A percentile compares a stretch with the other conserved stretches of the same genome.
Conservation (phyloP, 225 moss, liverwort and hornwort genomes). For the Pseudisothecium myosuroides region DNA sequence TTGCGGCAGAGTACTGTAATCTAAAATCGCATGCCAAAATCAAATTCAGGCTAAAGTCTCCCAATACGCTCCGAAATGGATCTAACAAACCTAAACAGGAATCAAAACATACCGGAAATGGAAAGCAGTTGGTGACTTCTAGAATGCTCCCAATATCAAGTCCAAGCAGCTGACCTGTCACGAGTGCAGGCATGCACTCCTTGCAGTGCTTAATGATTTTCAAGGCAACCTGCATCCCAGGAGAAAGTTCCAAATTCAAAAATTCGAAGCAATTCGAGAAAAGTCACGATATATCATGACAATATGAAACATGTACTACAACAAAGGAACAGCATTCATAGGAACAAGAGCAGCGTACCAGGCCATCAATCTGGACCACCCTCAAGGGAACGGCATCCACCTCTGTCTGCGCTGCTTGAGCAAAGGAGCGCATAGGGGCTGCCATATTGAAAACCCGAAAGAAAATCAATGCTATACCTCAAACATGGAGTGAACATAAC, state of each 20-base stretch:
- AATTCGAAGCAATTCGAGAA: conserved; percentile 4
- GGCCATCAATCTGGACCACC: conserved; percentile 84
- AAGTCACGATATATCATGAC: not conserved
- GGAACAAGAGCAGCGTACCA: conserved; percentile 31
- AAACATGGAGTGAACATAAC: not conserved
- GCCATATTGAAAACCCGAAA: not conserved
- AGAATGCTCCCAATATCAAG: not conserved
- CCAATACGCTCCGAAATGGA: not conserved
- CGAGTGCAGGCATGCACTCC: not conserved
- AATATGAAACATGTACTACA: not conserved
- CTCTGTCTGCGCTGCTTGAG: conserved; percentile 71
- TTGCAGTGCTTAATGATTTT: not conserved
- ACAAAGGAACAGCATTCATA: conserved; percentile 43
- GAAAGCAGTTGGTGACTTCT: not conserved
- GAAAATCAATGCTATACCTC: not conserved
- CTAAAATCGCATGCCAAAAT: not conserved
- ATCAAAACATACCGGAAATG: not conserved
- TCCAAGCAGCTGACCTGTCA: not conserved
- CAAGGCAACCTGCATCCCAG: not conserved
- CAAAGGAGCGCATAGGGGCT: conserved; percentile 83
- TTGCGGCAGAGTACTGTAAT: not conserved
- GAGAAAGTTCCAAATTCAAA: not conserved
- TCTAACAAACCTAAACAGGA: conserved; percentile 20
- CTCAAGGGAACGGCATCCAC: conserved; percentile 62
- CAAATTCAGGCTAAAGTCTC: not conserved